A percentile compares a stretch with the other conserved stretches of the same genome.
Conservation (phyloP, 129 eudicot species). For the Deinandra increscens region DNA sequence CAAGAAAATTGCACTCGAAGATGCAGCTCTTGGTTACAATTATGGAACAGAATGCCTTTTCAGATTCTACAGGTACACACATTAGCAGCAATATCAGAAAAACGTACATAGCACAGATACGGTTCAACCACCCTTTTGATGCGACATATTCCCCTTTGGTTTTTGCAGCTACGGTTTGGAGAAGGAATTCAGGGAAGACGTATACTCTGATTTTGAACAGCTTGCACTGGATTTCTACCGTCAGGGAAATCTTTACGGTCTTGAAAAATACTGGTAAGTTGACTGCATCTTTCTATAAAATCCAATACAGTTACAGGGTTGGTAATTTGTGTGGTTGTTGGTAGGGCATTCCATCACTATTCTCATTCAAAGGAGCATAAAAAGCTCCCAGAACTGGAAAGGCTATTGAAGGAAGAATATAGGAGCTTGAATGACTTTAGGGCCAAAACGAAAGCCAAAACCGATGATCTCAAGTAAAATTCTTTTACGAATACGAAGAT, state of each 20-base stretch:
- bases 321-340: neutral
- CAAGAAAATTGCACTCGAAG: slow-evolving; percentile 78
- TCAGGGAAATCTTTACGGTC: slow-evolving; percentile 85
- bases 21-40: slow-evolving; percentile 73
- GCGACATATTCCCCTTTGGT: slow-evolving; percentile 3
- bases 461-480: slow-evolving; percentile 27
- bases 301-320: neutral
- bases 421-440: slow-evolving; percentile 74
- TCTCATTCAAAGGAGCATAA: slow-evolving; percentile 47
- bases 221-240: slow-evolving; percentile 75
- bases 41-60: slow-evolving; percentile 90
- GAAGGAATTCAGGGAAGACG: slow-evolving; percentile 76
- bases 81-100: neutral
- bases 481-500: no score
- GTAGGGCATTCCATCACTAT: slow-evolving; percentile 95
- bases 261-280: slow-evolving; percentile 85
- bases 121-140: neutral
- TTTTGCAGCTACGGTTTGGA: slow-evolving; percentile 83
- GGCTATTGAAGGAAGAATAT: slow-evolving; percentile 68
- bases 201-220: slow-evolving; percentile 76
- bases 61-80: slow-evolving; percentile 74
- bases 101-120: no score
- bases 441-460: slow-evolving; percentile 44
- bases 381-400: slow-evolving; percentile 69
- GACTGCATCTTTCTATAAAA: neutral